Base-by-base conservation (phyloP, 345 rosid species). In the Zanthoxylum bungeanum region DNA sequence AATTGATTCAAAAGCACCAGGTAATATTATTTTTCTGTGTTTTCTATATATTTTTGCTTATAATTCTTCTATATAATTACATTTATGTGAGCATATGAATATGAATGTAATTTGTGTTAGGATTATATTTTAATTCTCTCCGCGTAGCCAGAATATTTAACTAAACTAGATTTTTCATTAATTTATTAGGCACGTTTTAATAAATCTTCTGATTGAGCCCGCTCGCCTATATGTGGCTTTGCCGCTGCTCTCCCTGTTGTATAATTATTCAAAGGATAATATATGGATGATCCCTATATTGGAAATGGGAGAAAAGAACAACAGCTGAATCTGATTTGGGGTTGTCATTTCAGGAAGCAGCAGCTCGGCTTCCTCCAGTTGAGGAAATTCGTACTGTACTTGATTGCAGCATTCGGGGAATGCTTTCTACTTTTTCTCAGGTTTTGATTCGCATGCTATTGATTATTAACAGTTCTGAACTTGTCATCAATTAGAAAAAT, bases 361-460 rank as follows among this genome's bases (percentile, higher is more conserved):
- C 95, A 66, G 86, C 87, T 40, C 85, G 97, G 78, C 97, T 94
- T 81, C 83, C 92, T 22, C 89, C 93, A 0, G 84, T 80, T n/a
- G 97, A 91, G 57, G 97, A 91, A 76, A 82, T 94, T 59, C 74
- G 84, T 33, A 94, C 97, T 1, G 81, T 90, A 75, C 90, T 94
- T 69, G 66, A 87, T 73, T 75, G 77, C 69, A 86, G 88, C 61
- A 65, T 78, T 7, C 75, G 91, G 0, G 98, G 94, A 68, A 77
- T 83, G 88, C 92, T 94, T 52, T 90, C 97, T 31, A 94, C 98
- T 33, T 78, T 87, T 77, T 91, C 98, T 53, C 86, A 91, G 91
- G 97, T 91, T 73, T 79, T 81, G 73, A 24, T 64, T 64, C 11
- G 3, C 52, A 50, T 46, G 47, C 57, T 51, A 16, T 44, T 60